phyloP scores from a whole-genome alignment of 2,329 filamentous ascomycete genomes.

The Cylindrodendrum hubeiense region DNA sequence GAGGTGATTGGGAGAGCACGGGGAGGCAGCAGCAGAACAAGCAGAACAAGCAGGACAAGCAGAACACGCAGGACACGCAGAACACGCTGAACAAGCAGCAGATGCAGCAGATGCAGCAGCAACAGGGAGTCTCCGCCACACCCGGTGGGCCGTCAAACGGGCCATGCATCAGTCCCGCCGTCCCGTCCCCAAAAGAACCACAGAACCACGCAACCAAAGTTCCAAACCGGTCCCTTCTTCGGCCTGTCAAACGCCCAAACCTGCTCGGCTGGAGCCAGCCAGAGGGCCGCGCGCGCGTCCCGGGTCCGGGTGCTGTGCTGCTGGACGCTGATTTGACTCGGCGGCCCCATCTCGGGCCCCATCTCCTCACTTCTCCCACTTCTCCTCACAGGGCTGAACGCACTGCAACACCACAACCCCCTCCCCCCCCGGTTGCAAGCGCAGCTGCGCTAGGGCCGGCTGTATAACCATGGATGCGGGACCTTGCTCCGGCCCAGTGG shows the following conservation, averaged over 20 bases:
- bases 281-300: constrained; percentile 7
- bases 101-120: not conserved
- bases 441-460: constrained; percentile 21
- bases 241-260: constrained; percentile 4
- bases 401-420: constrained; percentile 15
- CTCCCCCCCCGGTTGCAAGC: no score
- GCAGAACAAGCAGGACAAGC: no score
- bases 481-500: constrained; percentile 8
- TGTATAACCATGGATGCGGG: constrained; percentile 17
- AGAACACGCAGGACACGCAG: no score
- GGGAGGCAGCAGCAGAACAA: no score
- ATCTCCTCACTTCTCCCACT: constrained; percentile 17
- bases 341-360: constrained; percentile 24
- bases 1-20: no score
- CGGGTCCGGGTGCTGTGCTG: constrained; percentile 9
- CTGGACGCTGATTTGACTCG: constrained; percentile 27
- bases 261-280: constrained; percentile 10
- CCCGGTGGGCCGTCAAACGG: not conserved
- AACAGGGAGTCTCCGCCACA: not conserved
- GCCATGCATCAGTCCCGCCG: not conserved
- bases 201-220: constrained; percentile 14
- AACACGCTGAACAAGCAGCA: not conserved
- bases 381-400: constrained; percentile 33
- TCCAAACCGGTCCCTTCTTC: constrained; percentile 10
- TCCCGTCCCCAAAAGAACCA: constrained; percentile 3